phyloP scores from a whole-genome alignment of 2,329 filamentous ascomycete genomes.

The Aspergillus persii region DNA sequence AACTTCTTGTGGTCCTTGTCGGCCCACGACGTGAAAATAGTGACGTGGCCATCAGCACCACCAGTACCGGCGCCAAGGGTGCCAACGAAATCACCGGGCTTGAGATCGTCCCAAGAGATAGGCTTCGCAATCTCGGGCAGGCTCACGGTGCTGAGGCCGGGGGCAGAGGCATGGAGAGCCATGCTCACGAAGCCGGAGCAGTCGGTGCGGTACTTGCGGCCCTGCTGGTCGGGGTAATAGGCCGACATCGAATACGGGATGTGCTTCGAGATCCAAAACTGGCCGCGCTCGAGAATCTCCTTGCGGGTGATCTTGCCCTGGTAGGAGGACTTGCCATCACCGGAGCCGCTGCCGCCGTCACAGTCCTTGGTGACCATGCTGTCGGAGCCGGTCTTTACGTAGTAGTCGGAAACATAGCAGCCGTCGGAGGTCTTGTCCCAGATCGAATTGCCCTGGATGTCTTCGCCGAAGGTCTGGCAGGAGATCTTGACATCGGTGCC shows the following conservation, averaged over 20 bases:
- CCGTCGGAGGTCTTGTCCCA: constrained; percentile 27
- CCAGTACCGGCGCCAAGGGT: constrained; percentile 4
- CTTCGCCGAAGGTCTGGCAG: constrained; percentile 17
- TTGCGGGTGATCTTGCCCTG: constrained; percentile 15
- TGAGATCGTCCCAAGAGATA: constrained; percentile 7
- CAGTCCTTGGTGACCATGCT: constrained; percentile 16
- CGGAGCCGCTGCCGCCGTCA: constrained; percentile 3
- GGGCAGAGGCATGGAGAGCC: constrained; percentile 11
- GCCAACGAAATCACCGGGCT: constrained; percentile 12
- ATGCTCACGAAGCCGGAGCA: constrained; percentile 14
- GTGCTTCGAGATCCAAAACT: neutral
- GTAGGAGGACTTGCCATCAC: constrained; percentile 8
- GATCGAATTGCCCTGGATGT: constrained; percentile 17
- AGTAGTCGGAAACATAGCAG: constrained; percentile 28
- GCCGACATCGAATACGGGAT: neutral
- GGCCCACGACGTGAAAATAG: constrained; percentile 13
- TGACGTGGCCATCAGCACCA: constrained; percentile 14
- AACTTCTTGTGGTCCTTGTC: constrained; percentile 12
- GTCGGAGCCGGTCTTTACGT: constrained; percentile 23
- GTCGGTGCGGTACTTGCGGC: constrained; percentile 15
- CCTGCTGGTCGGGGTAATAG: constrained; percentile 1
- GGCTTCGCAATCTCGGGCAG: constrained; percentile 9
- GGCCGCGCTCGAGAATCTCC: constrained; percentile 14
- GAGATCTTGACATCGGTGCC: neutral
- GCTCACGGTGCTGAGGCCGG: constrained; percentile 11